Conservation (phyloP, 164 flowering plant species). For the Vitis amurensis region DNA sequence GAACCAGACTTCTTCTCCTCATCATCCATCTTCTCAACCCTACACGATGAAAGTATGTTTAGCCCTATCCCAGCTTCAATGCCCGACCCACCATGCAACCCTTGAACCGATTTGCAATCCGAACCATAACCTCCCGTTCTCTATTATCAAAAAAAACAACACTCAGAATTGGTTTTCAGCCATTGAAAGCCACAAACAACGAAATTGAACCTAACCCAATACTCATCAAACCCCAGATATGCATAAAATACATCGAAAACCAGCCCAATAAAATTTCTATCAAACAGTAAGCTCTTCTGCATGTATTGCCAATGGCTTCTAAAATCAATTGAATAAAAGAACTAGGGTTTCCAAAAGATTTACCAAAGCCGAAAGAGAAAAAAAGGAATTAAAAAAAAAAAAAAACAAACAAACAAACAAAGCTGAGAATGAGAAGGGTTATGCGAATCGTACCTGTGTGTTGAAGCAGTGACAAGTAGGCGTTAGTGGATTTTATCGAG, state of each 20-base stretch:
- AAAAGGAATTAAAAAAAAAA: neutral
- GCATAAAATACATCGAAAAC: neutral
- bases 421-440: constrained; percentile 5
- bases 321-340: neutral
- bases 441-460: constrained; percentile 21
- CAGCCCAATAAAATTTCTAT: neutral
- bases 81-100: constrained; percentile 23
- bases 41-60: constrained; percentile 3
- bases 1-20: constrained; percentile 35
- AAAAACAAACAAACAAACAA: neutral
- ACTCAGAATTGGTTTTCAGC: constrained; percentile 27
- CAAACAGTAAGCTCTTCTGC: constrained; percentile 9
- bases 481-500: constrained; percentile 24
- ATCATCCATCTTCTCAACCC: constrained; percentile 41
- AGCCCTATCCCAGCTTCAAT: constrained; percentile 31
- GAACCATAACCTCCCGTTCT: constrained; percentile 24
- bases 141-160: constrained; percentile 18
- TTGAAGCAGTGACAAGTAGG: constrained; percentile 13
- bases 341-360: constrained; percentile 6
- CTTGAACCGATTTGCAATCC: constrained; percentile 9
- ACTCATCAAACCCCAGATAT: constrained; percentile 1
- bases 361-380: neutral
- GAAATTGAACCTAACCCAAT: constrained; percentile 2
- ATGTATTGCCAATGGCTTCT: constrained; percentile 9
- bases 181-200: constrained; percentile 9